These are phyloP conservation scores for Penicillium sp. DNA, from an alignment of 2,329 filamentous ascomycete genomes.

Conservation along the genomic window DNA sequence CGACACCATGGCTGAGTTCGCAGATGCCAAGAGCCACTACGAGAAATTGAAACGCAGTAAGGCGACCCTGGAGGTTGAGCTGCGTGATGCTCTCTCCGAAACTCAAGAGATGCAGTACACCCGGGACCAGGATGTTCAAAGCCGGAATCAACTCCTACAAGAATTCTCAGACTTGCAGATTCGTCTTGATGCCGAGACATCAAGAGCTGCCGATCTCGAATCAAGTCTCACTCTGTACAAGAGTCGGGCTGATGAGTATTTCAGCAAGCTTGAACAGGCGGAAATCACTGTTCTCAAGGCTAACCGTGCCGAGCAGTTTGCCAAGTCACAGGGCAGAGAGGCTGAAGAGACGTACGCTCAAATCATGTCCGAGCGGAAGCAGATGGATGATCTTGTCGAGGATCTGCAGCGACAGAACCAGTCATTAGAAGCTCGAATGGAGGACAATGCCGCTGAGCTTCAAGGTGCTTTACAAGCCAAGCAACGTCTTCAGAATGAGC, in stretches of 20 bases:
- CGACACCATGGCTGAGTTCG: slow-evolving; percentile 78
- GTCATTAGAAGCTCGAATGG: slow-evolving; percentile 83
- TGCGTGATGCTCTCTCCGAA: slow-evolving; percentile 81
- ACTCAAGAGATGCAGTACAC: slow-evolving; percentile 76
- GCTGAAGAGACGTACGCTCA: slow-evolving; percentile 87
- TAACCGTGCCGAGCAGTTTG: slow-evolving; percentile 87
- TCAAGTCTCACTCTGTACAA: slow-evolving; percentile 89
- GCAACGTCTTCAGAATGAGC: slow-evolving; percentile 92
- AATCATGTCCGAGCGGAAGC: slow-evolving; percentile 88
- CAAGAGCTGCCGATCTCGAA: slow-evolving; percentile 78
- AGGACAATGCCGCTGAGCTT: slow-evolving; percentile 88
- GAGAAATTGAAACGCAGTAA: slow-evolving; percentile 84
- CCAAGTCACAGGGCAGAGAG: slow-evolving; percentile 83
- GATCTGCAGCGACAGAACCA: slow-evolving; percentile 89
- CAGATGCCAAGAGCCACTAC: slow-evolving; percentile 82
- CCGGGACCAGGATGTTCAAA: slow-evolving; percentile 83
- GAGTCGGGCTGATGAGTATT: slow-evolving; percentile 90
- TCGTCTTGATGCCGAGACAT: slow-evolving; percentile 83
- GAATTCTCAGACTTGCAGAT: slow-evolving; percentile 95
- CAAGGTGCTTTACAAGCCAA: slow-evolving; percentile 83
- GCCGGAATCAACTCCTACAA: slow-evolving; percentile 82
- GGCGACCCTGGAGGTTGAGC: slow-evolving; percentile 76
- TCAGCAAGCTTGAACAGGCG: slow-evolving; percentile 93
- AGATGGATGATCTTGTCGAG: slow-evolving; percentile 83
- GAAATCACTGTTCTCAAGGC: slow-evolving; percentile 95